Evolutionary conservation across 805 yeast species (phyloP), one percentile per base, ranked within the genome.

Genomic region (Lipomyces mesembrius): DNA sequence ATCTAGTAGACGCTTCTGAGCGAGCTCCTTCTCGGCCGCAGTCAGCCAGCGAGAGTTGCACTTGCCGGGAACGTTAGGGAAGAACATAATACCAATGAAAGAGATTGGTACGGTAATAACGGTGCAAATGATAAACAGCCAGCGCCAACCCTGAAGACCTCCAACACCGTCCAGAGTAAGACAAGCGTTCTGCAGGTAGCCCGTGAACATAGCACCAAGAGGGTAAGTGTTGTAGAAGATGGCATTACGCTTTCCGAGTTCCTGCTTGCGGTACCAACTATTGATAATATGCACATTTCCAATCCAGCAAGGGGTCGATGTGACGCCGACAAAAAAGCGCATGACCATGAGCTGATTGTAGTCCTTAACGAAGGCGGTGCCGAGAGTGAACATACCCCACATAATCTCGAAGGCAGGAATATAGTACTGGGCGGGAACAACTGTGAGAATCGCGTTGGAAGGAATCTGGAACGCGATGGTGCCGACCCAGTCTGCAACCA

Each of bases 261-360:
- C 90, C 61, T 79, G 79, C 60, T 85, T 81, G 71, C 81, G 81
- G 75, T 85, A 85, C 83, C 84, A 87, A 37, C 85, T 81, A 32
- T 90, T 91, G 70, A 77, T 64, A 53, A 76, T 63, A 49, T 64
- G 72, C 39, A 70, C 70, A 27, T 76, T 74, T 0, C 78, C 86
- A 5, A 92, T 89, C 79, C 85, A 82, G 72, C 81, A 84, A n/a
- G 88, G 86, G 3, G 91, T 85, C 74, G 91, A 95, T 75, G 87
- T 86, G 0, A 86, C 84, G 57, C 90, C 93, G 65, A 88, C 82
- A 57, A 89, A 81, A 72, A 89, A 89, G 61, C 95, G 79, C 57
- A 88, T 76, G 1, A 84, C 91, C 74, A 85, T 84, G 34, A 90
- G 78, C 62, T 79, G 82, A 46, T 74, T 66, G 34, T 74, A 72